phyloP scores from a whole-genome alignment of 1,284 basidiomycete species.

The Microbotryomycetes sp. region DNA sequence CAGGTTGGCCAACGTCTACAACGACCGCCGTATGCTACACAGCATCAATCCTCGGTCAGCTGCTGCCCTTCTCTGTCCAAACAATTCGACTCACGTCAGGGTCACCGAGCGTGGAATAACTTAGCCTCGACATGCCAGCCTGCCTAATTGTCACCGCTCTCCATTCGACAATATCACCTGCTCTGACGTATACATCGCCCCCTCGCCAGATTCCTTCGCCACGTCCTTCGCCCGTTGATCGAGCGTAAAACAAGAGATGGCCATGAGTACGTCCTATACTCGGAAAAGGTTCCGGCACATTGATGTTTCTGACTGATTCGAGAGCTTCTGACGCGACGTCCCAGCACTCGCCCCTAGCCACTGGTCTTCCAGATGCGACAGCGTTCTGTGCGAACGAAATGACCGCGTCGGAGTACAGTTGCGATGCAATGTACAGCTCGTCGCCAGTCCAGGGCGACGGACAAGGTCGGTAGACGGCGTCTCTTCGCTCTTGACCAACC shows the following conservation, averaged over 20 bases:
- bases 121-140: neutral
- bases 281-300: slow-evolving; percentile 45
- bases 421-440: slow-evolving; percentile 45
- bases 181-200: slow-evolving; percentile 49
- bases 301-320: slow-evolving; percentile 40
- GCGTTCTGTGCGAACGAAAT: slow-evolving; percentile 50
- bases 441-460: slow-evolving; percentile 8
- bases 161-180: slow-evolving; percentile 56
- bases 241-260: slow-evolving; percentile 50
- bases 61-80: neutral
- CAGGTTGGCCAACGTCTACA: slow-evolving; percentile 10
- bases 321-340: slow-evolving; percentile 52
- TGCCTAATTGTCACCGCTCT: slow-evolving; percentile 19
- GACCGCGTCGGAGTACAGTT: slow-evolving; percentile 50
- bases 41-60: neutral
- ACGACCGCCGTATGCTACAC: slow-evolving; percentile 34
- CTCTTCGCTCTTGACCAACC: slow-evolving; percentile 1
- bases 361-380: slow-evolving; percentile 45
- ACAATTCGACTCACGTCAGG: slow-evolving; percentile 19
- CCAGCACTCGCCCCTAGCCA: slow-evolving; percentile 53
- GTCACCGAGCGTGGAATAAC: slow-evolving; percentile 14
- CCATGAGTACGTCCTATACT: slow-evolving; percentile 52
- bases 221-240: slow-evolving; percentile 34
- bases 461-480: slow-evolving; percentile 15
- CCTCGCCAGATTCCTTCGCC: slow-evolving; percentile 51